Conservation (phyloP, 495 filamentous ascomycete species). For the Bacidia gigantensis region DNA sequence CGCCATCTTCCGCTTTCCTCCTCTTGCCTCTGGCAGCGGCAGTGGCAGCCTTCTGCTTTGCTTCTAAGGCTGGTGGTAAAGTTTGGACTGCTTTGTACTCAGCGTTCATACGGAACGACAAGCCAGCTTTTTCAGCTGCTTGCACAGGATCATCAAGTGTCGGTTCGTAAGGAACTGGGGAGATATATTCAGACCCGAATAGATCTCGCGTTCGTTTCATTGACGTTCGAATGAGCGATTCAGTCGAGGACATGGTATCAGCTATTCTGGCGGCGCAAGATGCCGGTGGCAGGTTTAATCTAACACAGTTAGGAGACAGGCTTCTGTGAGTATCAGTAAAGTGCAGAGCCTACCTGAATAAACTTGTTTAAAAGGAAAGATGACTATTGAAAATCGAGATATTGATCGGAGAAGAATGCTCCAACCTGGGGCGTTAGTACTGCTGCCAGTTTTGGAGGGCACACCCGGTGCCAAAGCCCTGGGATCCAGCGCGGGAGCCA, state of each 20-base stretch:
- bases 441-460: no score
- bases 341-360: no score
- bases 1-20: constrained; percentile 25
- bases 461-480: background rate
- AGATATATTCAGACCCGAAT: constrained; percentile 43
- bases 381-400: background rate
- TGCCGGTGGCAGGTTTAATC: no score
- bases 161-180: constrained; percentile 30
- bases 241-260: background rate
- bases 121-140: constrained; percentile 33
- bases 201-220: constrained; percentile 57
- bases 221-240: constrained; percentile 18
- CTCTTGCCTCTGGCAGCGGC: constrained; percentile 48
- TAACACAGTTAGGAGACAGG: no score
- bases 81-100: constrained; percentile 77
- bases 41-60: constrained; percentile 58
- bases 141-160: constrained; percentile 19
- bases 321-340: no score
- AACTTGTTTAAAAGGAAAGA: background rate
- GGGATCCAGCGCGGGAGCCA: background rate
- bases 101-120: constrained; percentile 47
- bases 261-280: background rate
- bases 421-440: background rate
- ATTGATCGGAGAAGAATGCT: background rate
- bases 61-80: constrained; percentile 71